Conservation (phyloP, 306 rosid genomes). For the Acacia melanoxylon region DNA sequence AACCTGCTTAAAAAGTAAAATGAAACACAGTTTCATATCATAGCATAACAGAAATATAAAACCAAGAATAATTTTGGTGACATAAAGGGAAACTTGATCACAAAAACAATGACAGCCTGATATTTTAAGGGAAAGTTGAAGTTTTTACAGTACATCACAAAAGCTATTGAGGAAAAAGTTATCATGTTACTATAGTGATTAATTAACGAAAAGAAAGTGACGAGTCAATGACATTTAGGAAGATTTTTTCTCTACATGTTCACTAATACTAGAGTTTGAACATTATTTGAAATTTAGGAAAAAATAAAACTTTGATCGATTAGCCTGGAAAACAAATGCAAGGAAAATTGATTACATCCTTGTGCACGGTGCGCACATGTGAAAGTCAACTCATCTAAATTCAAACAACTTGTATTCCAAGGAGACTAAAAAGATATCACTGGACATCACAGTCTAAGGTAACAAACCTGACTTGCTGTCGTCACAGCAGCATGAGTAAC, state of each 20-base stretch:
- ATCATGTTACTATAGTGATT: not conserved
- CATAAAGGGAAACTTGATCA: not conserved
- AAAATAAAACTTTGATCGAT: not conserved
- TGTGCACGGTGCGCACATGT: not conserved
- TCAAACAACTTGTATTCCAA: slow-evolving; percentile 21
- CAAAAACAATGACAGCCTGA: slow-evolving; percentile 1
- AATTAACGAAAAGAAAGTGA: not conserved
- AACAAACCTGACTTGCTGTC: slow-evolving; percentile 68
- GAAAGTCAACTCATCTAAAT: slow-evolving; percentile 7
- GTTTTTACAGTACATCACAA: not conserved
- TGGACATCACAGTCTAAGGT: slow-evolving; percentile 28
- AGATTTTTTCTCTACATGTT: not conserved
- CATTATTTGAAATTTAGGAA: not conserved
- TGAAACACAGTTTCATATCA: not conserved
- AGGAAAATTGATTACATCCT: not conserved
- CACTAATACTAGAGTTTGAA: not conserved
- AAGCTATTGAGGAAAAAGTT: not conserved
- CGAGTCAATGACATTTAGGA: not conserved
- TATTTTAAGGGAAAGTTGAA: not conserved
- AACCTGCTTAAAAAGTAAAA: slow-evolving; percentile 54
- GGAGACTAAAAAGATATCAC: slow-evolving; percentile 4
- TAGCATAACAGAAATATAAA: not conserved
- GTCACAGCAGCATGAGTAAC: slow-evolving; percentile 99
- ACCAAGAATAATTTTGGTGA: not conserved
- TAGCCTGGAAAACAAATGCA: not conserved